Conservation (phyloP, 768 basidiomycete genomes). For the Rossbeevera mucosa region DNA sequence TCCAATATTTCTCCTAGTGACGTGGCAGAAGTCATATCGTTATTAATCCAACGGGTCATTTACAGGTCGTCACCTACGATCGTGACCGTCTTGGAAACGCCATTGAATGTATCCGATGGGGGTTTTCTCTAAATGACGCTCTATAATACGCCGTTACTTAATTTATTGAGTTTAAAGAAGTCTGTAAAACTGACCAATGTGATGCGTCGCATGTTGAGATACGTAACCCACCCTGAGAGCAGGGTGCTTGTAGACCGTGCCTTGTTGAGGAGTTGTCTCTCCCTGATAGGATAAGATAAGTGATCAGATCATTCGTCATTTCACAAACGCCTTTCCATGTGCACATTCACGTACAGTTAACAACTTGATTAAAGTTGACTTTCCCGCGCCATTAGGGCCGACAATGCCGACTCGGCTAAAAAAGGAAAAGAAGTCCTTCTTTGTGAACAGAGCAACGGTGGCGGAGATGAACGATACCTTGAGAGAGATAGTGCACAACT, state of each 20-base stretch:
- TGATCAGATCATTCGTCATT: constrained; percentile 13
- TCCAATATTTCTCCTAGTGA: constrained; percentile 77
- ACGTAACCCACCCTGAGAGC: constrained; percentile 93
- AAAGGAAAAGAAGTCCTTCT: constrained; percentile 21
- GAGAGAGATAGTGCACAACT: constrained; percentile 93
- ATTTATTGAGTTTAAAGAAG: constrained; percentile 14
- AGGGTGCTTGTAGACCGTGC: constrained; percentile 91
- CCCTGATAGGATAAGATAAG: constrained; percentile 51
- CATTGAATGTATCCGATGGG: constrained; percentile 97
- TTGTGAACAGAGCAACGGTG: constrained; percentile 13
- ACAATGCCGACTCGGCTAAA: constrained; percentile 84
- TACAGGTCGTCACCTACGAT: constrained; percentile 54
- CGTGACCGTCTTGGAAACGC: constrained; percentile 98
- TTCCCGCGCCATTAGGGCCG: constrained; percentile 94
- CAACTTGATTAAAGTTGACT: constrained; percentile 93
- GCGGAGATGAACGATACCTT: constrained; percentile 45
- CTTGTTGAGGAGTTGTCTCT: constrained; percentile 87
- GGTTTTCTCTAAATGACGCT: constrained; percentile 93
- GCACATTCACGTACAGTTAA: constrained; percentile 56
- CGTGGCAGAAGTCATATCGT: constrained; percentile 10
- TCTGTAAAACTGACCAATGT: constrained; percentile 56
- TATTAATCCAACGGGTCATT: constrained; percentile 7
- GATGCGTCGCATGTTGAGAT: constrained; percentile 97
- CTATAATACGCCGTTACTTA: constrained; percentile 36
- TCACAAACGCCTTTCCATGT: constrained; percentile 4